Conservation (phyloP, 2,329 filamentous ascomycete species). For the Grosmannia clavigera region DNA sequence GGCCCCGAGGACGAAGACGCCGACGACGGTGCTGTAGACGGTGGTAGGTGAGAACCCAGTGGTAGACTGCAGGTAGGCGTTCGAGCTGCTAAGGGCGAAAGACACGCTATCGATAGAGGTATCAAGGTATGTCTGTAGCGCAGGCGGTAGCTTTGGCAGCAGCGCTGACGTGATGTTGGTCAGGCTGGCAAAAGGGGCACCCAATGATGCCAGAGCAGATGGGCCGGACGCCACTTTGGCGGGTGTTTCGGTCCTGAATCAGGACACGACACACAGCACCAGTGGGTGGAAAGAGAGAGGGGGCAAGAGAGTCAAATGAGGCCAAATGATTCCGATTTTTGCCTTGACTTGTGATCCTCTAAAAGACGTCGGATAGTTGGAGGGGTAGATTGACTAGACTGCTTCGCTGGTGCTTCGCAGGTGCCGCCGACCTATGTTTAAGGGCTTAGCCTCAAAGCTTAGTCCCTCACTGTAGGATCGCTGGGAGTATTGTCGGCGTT, state of each 20-base stretch:
- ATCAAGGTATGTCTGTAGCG: slow-evolving; percentile 45
- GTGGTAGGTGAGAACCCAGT: slow-evolving; percentile 37
- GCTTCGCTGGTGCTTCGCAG: background rate
- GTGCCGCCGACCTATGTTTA: background rate
- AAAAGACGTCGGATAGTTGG: background rate
- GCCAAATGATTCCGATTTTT: background rate
- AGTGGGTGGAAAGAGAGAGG: background rate
- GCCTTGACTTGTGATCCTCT: background rate
- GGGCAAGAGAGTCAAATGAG: background rate
- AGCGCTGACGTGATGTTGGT: slow-evolving; percentile 40
- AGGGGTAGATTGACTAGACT: background rate
- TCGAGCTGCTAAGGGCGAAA: slow-evolving; percentile 34
- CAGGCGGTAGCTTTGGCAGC: slow-evolving; percentile 25
- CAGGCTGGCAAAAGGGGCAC: slow-evolving; percentile 38
- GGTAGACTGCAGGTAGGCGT: slow-evolving; percentile 36
- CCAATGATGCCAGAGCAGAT: slow-evolving; percentile 46
- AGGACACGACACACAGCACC: slow-evolving; percentile 20
- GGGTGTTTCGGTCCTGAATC: slow-evolving; percentile 25
- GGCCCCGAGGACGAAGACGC: slow-evolving; percentile 34
- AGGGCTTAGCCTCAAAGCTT: background rate
- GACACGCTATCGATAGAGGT: slow-evolving; percentile 36
- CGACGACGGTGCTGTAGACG: slow-evolving; percentile 37
- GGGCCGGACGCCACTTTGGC: slow-evolving; percentile 52
- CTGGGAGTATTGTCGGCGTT: background rate
- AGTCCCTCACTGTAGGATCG: background rate